Conservation (phyloP, 306 rosid species). For the Mimosa bimucronata region DNA sequence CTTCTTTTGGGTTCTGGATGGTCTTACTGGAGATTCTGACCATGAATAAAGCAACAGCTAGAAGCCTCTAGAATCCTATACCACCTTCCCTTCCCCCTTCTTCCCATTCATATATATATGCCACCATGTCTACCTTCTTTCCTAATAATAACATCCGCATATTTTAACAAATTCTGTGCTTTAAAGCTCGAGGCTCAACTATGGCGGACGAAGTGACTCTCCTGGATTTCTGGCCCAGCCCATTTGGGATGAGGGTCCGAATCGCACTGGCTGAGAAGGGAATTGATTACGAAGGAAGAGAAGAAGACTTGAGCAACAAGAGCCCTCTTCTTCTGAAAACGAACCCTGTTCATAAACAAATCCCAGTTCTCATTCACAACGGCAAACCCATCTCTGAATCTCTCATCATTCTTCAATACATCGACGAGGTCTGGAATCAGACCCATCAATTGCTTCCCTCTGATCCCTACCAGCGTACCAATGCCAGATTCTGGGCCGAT, state of each 20-base stretch:
- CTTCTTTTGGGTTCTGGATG: not conserved
- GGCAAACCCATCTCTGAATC: constrained; percentile 41
- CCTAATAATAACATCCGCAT: not conserved
- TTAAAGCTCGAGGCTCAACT: no score
- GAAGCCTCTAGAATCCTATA: not conserved
- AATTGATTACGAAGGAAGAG: constrained; percentile 36
- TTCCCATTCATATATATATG: not conserved
- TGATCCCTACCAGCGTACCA: constrained; percentile 35
- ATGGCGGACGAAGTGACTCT: constrained; percentile 45
- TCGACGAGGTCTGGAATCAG: constrained; percentile 41
- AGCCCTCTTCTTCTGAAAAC: constrained; percentile 29
- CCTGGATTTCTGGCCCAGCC: constrained; percentile 42
- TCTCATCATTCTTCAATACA: constrained; percentile 37
- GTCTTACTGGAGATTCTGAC: not conserved
- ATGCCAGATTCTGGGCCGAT: constrained; percentile 46
- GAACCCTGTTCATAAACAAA: constrained; percentile 42
- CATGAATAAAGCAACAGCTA: not conserved
- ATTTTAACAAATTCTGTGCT: not conserved
- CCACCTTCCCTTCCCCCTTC: not conserved
- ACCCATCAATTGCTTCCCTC: constrained; percentile 28
- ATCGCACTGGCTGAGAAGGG: constrained; percentile 43
- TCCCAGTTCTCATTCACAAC: constrained; percentile 41
- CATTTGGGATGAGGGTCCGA: constrained; percentile 39
- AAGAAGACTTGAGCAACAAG: constrained; percentile 36
- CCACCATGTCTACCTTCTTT: not conserved